These are phyloP conservation scores for Dorcoceras hygrometricum DNA, from an alignment of 257 asterid genomes.

Conservation along the genomic window DNA sequence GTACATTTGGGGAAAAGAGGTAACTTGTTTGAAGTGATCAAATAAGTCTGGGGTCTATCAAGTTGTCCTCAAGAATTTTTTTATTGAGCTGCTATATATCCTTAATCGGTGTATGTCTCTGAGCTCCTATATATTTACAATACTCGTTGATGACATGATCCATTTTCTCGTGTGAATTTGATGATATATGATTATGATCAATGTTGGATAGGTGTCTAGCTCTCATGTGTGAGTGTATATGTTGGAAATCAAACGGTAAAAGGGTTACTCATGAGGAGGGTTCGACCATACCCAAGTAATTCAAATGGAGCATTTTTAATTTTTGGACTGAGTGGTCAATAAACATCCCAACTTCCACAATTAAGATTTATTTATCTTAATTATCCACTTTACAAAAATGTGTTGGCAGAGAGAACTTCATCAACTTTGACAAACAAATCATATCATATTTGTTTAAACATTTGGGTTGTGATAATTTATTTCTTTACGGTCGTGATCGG, in stretches of 20 bases:
- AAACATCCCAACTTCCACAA: no score
- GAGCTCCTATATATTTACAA: neutral
- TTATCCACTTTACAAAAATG: no score
- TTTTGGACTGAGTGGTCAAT: no score
- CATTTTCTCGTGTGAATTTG: neutral
- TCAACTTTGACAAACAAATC: no score
- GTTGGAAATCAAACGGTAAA: neutral
- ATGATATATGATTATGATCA: neutral
- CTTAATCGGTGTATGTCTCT: neutral
- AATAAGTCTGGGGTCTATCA: neutral
- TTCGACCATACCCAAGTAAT: neutral
- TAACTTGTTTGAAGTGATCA: neutral
- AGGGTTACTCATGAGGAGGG: neutral
- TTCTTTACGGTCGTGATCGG: no score
- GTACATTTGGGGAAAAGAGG: neutral
- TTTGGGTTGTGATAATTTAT: no score
- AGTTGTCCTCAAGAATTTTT: neutral
- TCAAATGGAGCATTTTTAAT: no score
- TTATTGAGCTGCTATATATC: neutral
- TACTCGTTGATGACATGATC: neutral
- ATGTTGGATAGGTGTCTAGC: neutral
- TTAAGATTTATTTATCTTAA: no score
- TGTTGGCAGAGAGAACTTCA: no score
- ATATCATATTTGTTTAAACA: no score
- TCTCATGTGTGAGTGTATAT: neutral